Conservation (phyloP, 2,329 filamentous ascomycete species). For the Penicillium sclerotigenum region DNA sequence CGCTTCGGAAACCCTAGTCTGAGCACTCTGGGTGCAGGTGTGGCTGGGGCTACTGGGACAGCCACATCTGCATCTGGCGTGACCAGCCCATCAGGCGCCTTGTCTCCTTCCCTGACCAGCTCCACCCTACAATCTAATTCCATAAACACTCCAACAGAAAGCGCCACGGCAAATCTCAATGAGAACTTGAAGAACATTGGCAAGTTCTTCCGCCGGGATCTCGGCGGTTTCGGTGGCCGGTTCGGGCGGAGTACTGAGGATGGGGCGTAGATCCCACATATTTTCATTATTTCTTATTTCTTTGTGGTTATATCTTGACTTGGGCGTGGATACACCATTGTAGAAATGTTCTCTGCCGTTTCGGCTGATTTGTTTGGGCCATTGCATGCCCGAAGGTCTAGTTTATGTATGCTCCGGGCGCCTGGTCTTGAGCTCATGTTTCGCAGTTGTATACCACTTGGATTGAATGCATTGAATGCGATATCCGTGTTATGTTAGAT, state of each 20-base stretch:
- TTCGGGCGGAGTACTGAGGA: slow-evolving; percentile 53
- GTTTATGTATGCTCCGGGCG: neutral
- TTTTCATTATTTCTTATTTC: neutral
- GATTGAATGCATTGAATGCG: neutral
- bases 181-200: slow-evolving; percentile 94
- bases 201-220: slow-evolving; percentile 90
- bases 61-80: slow-evolving; percentile 31
- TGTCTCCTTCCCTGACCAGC: slow-evolving; percentile 23
- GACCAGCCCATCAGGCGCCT: slow-evolving; percentile 25
- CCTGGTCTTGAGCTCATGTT: neutral
- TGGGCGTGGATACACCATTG: neutral
- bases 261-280: slow-evolving; percentile 4
- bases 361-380: neutral
- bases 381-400: neutral
- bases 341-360: neutral
- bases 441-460: slow-evolving; percentile 6
- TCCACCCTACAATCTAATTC: slow-evolving; percentile 23
- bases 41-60: slow-evolving; percentile 29
- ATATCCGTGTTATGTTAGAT: neutral
- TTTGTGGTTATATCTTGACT: neutral
- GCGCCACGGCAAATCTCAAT: slow-evolving; percentile 69
- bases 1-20: slow-evolving; percentile 64
- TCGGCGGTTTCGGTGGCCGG: slow-evolving; percentile 69
- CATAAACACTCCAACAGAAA: slow-evolving; percentile 23
- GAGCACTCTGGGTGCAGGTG: slow-evolving; percentile 28